Percentiles rank a stretch among this genome's conserved stretches.
Conservation (phyloP, 345 rosid species). For the Murraya paniculata region DNA sequence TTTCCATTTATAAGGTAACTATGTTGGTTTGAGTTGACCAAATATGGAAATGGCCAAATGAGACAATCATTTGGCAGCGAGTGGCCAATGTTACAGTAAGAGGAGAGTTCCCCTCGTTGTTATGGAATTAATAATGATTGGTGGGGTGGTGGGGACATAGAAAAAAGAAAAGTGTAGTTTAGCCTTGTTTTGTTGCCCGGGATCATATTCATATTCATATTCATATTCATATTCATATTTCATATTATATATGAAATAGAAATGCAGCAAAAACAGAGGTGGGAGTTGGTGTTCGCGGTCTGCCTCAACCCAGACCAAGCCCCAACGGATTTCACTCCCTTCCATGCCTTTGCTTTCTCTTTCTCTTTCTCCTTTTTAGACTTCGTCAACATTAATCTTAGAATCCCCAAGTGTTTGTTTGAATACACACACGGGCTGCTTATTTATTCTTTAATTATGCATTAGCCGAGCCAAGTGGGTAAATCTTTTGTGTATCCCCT, state of each 20-base stretch:
- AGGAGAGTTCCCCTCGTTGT: neutral
- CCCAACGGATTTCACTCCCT: constrained; percentile 14
- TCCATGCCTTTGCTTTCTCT: neutral
- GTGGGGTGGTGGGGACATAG: neutral
- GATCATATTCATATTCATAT: neutral
- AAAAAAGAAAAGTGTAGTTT: neutral
- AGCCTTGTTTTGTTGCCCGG: constrained; percentile 1
- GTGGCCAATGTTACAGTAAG: neutral
- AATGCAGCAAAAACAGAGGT: neutral
- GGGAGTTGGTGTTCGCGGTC: neutral
- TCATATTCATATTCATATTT: too few species aligned
- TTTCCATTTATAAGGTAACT: neutral
- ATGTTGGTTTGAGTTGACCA: neutral
- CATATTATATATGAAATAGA: neutral
- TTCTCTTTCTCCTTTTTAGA: neutral
- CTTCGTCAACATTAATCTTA: neutral
- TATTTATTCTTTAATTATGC: neutral
- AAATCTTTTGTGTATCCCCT: neutral
- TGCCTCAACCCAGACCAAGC: constrained; percentile 15
- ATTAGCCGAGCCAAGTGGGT: neutral
- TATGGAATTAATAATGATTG: neutral
- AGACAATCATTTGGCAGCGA: neutral
- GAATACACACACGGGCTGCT: neutral
- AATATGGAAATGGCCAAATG: neutral
- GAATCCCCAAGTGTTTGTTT: neutral